Evolutionary conservation across 202 grass and related monocot genomes (phyloP), one percentile per base, ranked within the genome.

Genomic region (Cymbopogon flexuosus): DNA sequence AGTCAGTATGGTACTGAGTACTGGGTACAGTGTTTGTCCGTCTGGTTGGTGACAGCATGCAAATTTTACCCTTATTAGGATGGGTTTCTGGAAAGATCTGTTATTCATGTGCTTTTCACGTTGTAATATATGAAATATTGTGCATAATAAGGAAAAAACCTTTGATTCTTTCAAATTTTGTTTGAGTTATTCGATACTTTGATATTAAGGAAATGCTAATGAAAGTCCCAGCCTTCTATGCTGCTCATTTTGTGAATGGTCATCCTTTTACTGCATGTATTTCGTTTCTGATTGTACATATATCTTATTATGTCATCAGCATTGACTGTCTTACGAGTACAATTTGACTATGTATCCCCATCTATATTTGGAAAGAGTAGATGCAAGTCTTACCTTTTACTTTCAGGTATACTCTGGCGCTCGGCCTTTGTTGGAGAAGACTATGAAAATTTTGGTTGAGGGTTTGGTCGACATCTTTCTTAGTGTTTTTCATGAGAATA

Each of bases 391-490:
- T 41, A 40, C 62, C 58, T 42, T 84, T 46, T 82, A 16, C 21
- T 82, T 90, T 65, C 80, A 99, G 96, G 93, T 99, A 14, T 99
- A 91, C 65, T 85, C 87, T 68, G 90, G 90, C 83, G 96, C 93
- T 65, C 91, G 88, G 79, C 92, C 96, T 88, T 85, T 99, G 83
- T 76, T 99, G 83, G 90, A 96, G 75, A 99, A 99, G 81, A 87
- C 87, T 11, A 80, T 96, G 87, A 87, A 79, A 77, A 93, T 96
- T 84, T 86, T 99, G 40, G 90, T 99, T 3, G 96, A 99, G 78
- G 96, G 93, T 64, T 88, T 99, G 81, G 86, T 99, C 3, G 96
- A 99, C 81, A 96, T 90, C 63, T 99, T 93, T 75, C 87, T 99
- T 47, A 91, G 93, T 84, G 77, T 96, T 91, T 96, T 99, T 73